Percentiles rank a stretch among this genome's conserved stretches.
Evolutionary conservation across 2,329 filamentous ascomycete genomes (phyloP).

Genomic region (Botryotinia narcissicola): DNA sequence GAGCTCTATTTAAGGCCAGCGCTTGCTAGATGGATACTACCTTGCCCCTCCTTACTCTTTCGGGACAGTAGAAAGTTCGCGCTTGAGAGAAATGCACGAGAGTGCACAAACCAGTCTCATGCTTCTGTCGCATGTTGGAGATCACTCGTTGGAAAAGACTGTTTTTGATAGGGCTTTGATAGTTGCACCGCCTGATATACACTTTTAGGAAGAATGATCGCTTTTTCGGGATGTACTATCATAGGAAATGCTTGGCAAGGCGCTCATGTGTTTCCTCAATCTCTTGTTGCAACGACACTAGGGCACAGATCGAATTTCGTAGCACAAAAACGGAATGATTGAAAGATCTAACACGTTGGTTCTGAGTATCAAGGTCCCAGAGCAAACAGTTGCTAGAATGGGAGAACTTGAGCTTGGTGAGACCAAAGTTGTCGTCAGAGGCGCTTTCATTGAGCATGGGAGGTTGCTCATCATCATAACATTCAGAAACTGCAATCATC

Average conservation of each 20-base stretch:
- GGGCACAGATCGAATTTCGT: neutral
- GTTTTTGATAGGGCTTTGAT: neutral
- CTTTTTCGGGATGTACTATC: neutral
- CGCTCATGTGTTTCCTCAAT: neutral
- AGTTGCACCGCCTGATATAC: constrained; percentile 13
- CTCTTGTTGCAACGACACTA: neutral
- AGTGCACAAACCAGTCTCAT: constrained; percentile 4
- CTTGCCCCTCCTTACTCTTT: neutral
- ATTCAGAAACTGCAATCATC: neutral
- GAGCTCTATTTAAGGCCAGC: neutral
- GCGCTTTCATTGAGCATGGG: neutral
- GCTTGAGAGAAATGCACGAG: neutral
- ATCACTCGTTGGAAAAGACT: neutral
- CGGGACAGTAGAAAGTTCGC: neutral
- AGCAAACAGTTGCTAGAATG: neutral
- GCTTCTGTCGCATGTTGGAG: constrained; percentile 10
- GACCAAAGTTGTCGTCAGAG: neutral
- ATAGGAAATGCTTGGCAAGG: constrained; percentile 11
- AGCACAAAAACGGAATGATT: neutral
- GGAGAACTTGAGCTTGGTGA: neutral
- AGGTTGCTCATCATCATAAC: neutral
- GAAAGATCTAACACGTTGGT: neutral
- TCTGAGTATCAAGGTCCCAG: neutral
- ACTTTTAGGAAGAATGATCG: constrained; percentile 4
- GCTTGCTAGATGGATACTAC: constrained; percentile 1